Evolutionary conservation across 106 monocot genomes (phyloP).

Genomic region (Dendrobium huoshanense): DNA sequence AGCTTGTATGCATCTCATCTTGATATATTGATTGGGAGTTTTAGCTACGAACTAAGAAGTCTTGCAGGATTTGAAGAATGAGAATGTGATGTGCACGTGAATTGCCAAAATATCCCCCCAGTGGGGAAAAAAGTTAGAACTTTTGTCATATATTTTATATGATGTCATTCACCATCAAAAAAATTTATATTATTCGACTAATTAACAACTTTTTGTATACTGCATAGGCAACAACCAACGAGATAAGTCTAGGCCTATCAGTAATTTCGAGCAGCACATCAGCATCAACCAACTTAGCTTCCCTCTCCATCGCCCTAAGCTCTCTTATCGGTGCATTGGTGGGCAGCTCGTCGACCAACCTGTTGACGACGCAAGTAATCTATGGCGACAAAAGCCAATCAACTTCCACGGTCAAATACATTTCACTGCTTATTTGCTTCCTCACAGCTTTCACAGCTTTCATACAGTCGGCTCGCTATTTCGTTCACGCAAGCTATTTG

Average conservation of each 20-base stretch:
- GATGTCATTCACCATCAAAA: too few species aligned
- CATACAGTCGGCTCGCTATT: constrained; percentile 66
- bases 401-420: constrained; percentile 57
- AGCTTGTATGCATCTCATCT: too few species aligned
- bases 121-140: too few species aligned
- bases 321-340: constrained; percentile 72
- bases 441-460: constrained; percentile 61
- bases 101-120: too few species aligned
- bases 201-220: too few species aligned
- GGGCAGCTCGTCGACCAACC: constrained; percentile 35
- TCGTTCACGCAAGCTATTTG: constrained; percentile 68
- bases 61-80: too few species aligned
- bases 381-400: constrained; percentile 48
- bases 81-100: too few species aligned
- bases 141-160: too few species aligned
- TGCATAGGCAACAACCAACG: constrained; percentile 27
- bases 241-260: constrained; percentile 27
- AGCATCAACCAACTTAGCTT: constrained; percentile 52
- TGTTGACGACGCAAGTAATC: constrained; percentile 40
- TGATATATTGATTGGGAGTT: too few species aligned
- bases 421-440: constrained; percentile 64
- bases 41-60: too few species aligned
- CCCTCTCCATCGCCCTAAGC: constrained; percentile 65
- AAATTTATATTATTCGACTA: too few species aligned
- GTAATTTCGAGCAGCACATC: constrained; percentile 56